These are phyloP conservation scores for Lichtheimia ornata DNA, from an alignment of 371 early-diverging fungal species.

Conservation along the genomic window DNA sequence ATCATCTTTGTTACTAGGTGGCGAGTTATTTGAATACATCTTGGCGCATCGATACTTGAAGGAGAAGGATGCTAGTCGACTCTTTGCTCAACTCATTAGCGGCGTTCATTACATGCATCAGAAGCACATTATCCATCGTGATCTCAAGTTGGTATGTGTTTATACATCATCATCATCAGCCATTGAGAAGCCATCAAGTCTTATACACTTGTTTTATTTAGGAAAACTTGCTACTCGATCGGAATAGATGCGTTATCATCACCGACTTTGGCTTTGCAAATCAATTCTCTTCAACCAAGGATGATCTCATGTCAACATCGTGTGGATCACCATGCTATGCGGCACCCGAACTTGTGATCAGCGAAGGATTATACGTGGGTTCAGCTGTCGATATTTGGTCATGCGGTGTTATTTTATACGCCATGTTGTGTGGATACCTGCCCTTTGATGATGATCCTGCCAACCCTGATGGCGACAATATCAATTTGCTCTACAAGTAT, in stretches of 20 bases:
- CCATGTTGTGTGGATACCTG: conserved; percentile 97
- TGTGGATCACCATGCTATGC: conserved; percentile 99
- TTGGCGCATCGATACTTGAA: conserved; percentile 88
- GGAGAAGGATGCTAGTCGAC: conserved; percentile 86
- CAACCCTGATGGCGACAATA: conserved; percentile 96
- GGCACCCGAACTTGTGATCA: conserved; percentile 96
- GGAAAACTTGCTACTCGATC: conserved; percentile 93
- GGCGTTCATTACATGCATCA: conserved; percentile 88
- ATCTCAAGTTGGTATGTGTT: conserved; percentile 87
- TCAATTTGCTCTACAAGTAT: conserved; percentile 94
- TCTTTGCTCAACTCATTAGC: conserved; percentile 95
- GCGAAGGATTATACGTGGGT: conserved; percentile 95
- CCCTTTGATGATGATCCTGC: conserved; percentile 99
- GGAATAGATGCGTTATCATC: conserved; percentile 88
- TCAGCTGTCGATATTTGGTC: conserved; percentile 98
- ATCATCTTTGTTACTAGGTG: conserved; percentile 50
- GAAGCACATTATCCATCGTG: conserved; percentile 92
- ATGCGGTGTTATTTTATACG: conserved; percentile 94
- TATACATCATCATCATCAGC: not conserved
- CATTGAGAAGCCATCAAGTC: too few relatives aligned
- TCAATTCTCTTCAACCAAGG: conserved; percentile 71
- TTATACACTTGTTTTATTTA: conserved; percentile 23
- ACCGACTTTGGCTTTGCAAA: conserved; percentile 99
- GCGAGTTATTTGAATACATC: conserved; percentile 97
- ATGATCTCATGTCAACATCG: conserved; percentile 87